Evolutionary conservation across 2,329 filamentous ascomycete genomes (phyloP).

Genomic region (Ascochyta viciae-villosae): DNA sequence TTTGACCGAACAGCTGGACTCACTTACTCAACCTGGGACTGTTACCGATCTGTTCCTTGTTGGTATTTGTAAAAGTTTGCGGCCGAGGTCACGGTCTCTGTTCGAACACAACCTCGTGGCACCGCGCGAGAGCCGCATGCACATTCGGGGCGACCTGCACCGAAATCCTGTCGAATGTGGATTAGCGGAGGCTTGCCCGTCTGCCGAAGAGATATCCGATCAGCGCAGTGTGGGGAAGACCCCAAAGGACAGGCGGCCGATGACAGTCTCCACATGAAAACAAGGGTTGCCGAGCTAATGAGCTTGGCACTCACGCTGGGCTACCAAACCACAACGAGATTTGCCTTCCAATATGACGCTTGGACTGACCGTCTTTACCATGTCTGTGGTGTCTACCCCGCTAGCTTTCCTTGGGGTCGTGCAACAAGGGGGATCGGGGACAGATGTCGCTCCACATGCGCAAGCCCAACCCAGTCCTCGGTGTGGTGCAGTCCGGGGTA

Average conservation of each 20-base stretch:
- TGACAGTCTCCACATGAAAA: neutral
- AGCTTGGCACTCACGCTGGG: neutral
- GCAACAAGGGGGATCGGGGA: neutral
- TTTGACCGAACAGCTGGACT: neutral
- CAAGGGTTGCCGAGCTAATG: neutral
- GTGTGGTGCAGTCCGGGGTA: constrained; percentile 5
- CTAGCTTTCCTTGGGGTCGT: neutral
- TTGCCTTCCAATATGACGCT: neutral
- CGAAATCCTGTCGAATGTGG: neutral
- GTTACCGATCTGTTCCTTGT: neutral
- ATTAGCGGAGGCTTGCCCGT: neutral
- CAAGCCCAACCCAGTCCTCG: neutral
- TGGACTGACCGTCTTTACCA: neutral
- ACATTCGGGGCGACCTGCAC: constrained; percentile 5
- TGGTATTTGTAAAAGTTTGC: neutral
- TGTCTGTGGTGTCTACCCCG: constrained; percentile 8
- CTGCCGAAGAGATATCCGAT: constrained; percentile 5
- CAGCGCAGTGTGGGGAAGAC: neutral
- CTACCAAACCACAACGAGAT: neutral
- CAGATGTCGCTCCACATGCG: constrained; percentile 5
- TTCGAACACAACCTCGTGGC: neutral
- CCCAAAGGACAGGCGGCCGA: neutral
- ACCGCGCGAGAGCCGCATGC: neutral
- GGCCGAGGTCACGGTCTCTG: neutral
- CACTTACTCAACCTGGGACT: neutral